Base-by-base conservation (phyloP, 2,329 filamentous ascomycete species). In the Botrytis fragariae region DNA sequence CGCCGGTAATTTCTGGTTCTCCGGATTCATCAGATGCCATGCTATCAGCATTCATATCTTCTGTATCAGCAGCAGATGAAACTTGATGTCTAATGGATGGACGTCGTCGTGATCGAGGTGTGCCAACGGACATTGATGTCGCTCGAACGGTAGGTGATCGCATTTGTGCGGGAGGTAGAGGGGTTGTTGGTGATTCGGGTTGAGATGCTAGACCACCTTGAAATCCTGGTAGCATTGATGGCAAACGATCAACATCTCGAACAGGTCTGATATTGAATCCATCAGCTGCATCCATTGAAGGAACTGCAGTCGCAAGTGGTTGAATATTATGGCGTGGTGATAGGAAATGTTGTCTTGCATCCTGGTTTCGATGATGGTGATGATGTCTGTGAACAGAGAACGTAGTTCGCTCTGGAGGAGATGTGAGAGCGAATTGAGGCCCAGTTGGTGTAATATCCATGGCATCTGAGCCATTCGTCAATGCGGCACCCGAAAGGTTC, bases 41-140 rank as follows among this genome's bases (percentile, higher is more conserved):
- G 78, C 95, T 94, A 76, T 98, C 95, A 18, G 91, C 90, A 79
- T 94, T 93, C 75, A 92, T 87, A 81, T 98, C 95, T 79, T 98
- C 95, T 12, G 91, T 90, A 77, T 97, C 95, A 9, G 90, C 93
- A n/a, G 93, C 96, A 68, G 87, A 87, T 29, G 95, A 98, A 75
- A 92, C 89, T 80, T 97, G 94, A 79, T 98, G 95, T 74, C 94
- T 90, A 77, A 98, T 96, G 0, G 94, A 94, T 48, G 94, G 94
- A 51, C 95, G 89, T 78, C 93, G 87, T 69, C 92, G 87, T 29
- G 88, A 84, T 74, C 90, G 86, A 62, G 84, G 83, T 7, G 85
- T 84, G 4, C 87, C 85, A 3, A 86, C 86, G 35, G 86, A 84
- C 76, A 84, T 86, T 63, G 86, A 88, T 32, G 83, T 86, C 39